Conservation (phyloP, 192 early-diverging fungal species). For the Backusella sp. region DNA sequence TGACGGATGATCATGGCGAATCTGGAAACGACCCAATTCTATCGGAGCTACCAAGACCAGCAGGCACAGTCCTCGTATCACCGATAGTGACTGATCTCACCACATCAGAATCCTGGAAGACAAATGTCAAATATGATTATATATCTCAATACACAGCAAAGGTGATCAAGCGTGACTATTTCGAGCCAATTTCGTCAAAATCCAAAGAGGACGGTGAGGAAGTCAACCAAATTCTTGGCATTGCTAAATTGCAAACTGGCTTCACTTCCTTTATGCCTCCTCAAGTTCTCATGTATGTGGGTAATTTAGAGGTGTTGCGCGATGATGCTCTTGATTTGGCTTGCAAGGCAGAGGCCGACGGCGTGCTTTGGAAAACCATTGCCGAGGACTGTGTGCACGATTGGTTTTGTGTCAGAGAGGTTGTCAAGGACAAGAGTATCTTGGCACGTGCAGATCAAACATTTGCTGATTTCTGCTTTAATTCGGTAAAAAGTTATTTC, state of each 20-base stretch:
- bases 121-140: constrained; percentile 35
- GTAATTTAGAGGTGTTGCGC: constrained; percentile 33
- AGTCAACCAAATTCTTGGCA: constrained; percentile 26
- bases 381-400: constrained; percentile 38
- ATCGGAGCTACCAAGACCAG: constrained; percentile 37
- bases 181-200: constrained; percentile 14
- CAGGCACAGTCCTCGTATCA: constrained; percentile 31
- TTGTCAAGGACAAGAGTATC: constrained; percentile 34
- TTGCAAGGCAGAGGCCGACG: constrained; percentile 29
- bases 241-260: constrained; percentile 36
- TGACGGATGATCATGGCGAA: constrained; percentile 26
- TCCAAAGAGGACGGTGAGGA: neutral
- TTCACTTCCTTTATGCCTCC: constrained; percentile 31
- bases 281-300: constrained; percentile 33
- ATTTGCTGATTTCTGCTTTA: constrained; percentile 31
- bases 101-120: constrained; percentile 33
- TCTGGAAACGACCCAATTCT: constrained; percentile 9
- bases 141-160: constrained; percentile 38
- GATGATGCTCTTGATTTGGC: constrained; percentile 37
- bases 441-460: constrained; percentile 28
- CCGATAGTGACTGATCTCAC: constrained; percentile 40
- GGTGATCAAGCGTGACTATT: constrained; percentile 41
- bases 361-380: constrained; percentile 31
- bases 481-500: constrained; percentile 4
- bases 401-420: constrained; percentile 44